Conservation (phyloP, 2,329 filamentous ascomycete genomes). For the Aspergillus bombycis region DNA sequence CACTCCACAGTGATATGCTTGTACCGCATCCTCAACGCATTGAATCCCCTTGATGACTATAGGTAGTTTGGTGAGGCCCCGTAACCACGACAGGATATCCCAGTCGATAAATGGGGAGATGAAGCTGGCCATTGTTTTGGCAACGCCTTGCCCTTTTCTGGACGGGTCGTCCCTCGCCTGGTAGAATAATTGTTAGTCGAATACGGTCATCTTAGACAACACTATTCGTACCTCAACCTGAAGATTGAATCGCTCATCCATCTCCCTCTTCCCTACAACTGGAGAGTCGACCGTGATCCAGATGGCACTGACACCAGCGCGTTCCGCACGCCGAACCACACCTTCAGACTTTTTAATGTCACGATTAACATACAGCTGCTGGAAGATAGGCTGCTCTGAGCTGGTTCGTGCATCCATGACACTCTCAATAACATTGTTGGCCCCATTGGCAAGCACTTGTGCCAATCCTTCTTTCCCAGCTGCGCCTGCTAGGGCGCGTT, state of each 20-base stretch:
- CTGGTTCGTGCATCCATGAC: slow-evolving; percentile 34
- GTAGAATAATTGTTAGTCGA: neutral
- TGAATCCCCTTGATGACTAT: slow-evolving; percentile 49
- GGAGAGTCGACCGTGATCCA: slow-evolving; percentile 41
- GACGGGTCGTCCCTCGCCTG: slow-evolving; percentile 18
- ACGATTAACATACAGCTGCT: slow-evolving; percentile 46
- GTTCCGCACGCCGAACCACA: slow-evolving; percentile 28
- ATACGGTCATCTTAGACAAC: neutral
- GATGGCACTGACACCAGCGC: slow-evolving; percentile 32
- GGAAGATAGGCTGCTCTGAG: slow-evolving; percentile 30
- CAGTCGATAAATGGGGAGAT: slow-evolving; percentile 35
- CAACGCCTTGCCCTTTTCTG: slow-evolving; percentile 28
- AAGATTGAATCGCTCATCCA: slow-evolving; percentile 36
- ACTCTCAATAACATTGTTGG: slow-evolving; percentile 45
- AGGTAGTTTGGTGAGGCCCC: slow-evolving; percentile 38
- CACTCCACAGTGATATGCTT: slow-evolving; percentile 50
- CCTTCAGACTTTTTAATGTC: slow-evolving; percentile 31
- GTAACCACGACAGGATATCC: slow-evolving; percentile 45
- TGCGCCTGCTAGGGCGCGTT: slow-evolving; percentile 45
- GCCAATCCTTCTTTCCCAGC: slow-evolving; percentile 41
- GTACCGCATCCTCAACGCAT: slow-evolving; percentile 52
- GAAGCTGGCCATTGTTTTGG: slow-evolving; percentile 33
- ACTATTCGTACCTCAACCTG: slow-evolving; percentile 22
- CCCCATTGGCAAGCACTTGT: slow-evolving; percentile 43
- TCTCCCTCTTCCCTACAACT: slow-evolving; percentile 36